Percentiles rank a stretch among this genome's conserved stretches.
Evolutionary conservation across 305 asterid genomes (phyloP).

Genomic region (Ilex paraguariensis): DNA sequence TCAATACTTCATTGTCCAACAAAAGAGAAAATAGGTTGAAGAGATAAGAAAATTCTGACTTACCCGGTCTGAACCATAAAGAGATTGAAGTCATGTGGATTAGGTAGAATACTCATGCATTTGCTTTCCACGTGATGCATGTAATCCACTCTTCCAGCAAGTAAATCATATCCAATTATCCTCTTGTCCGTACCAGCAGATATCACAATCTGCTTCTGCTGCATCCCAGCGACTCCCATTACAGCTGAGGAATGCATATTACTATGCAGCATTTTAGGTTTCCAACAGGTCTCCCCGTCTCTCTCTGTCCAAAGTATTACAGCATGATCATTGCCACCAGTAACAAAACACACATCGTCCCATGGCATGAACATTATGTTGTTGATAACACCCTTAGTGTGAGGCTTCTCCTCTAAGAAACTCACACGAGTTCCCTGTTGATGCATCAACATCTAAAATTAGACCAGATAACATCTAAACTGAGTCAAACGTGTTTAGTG

Average conservation of each 20-base stretch:
- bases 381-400: slow-evolving; percentile 77
- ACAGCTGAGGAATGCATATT: slow-evolving; percentile 79
- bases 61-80: slow-evolving; percentile 97
- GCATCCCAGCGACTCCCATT: slow-evolving; percentile 93
- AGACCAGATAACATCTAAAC: slow-evolving; percentile 1
- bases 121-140: slow-evolving; percentile 77
- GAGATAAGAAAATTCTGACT: slow-evolving; percentile 3
- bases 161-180: slow-evolving; percentile 58
- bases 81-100: slow-evolving; percentile 88
- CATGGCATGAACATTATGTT: slow-evolving; percentile 85
- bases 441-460: slow-evolving; percentile 13
- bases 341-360: slow-evolving; percentile 67
- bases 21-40: too few relatives aligned
- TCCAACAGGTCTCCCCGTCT: slow-evolving; percentile 64
- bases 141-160: slow-evolving; percentile 53
- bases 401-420: slow-evolving; percentile 78
- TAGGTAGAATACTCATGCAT: slow-evolving; percentile 91
- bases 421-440: slow-evolving; percentile 50
- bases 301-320: slow-evolving; percentile 76
- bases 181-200: slow-evolving; percentile 94
- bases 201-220: slow-evolving; percentile 63
- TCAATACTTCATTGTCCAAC: too few relatives aligned
- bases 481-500: too few relatives aligned
- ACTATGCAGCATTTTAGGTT: slow-evolving; percentile 55
- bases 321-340: slow-evolving; percentile 94